Conservation (phyloP, 495 filamentous ascomycete genomes). For the Acidiella bohemica region DNA sequence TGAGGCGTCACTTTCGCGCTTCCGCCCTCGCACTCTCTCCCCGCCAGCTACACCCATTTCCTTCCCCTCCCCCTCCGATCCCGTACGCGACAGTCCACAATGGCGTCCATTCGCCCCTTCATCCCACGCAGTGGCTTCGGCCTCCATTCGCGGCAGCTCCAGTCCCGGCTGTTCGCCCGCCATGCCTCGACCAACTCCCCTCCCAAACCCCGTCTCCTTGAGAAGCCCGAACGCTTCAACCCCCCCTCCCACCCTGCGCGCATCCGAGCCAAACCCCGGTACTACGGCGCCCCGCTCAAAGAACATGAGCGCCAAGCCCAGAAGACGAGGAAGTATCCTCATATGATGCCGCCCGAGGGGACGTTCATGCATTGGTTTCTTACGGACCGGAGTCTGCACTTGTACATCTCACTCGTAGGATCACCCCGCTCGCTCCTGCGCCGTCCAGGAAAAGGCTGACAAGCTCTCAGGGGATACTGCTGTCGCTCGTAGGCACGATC, state of each 20-base stretch:
- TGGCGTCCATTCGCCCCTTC: constrained; percentile 8
- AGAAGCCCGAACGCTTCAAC: constrained; percentile 67
- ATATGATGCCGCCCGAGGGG: constrained; percentile 63
- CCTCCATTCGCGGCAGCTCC: constrained; percentile 14
- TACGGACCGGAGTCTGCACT: constrained; percentile 56
- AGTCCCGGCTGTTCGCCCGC: constrained; percentile 8
- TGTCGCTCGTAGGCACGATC: constrained; percentile 50
- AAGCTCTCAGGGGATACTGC: constrained; percentile 47
- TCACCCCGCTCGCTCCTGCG: not conserved
- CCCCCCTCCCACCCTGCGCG: constrained; percentile 70
- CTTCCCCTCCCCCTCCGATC: not conserved
- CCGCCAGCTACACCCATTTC: not conserved
- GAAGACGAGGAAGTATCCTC: constrained; percentile 56
- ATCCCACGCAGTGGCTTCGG: constrained; percentile 4
- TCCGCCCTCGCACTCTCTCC: not conserved
- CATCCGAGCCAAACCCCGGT: constrained; percentile 35
- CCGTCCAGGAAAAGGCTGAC: not conserved
- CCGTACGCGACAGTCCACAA: too few relatives aligned
- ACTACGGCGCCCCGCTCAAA: constrained; percentile 46
- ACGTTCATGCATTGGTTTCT: constrained; percentile 66
- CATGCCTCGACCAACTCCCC: constrained; percentile 16
- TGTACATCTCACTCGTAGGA: constrained; percentile 64
- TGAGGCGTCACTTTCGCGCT: too few relatives aligned
- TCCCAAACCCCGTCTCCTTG: constrained; percentile 50
- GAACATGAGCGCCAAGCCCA: constrained; percentile 47